phyloP scores from a whole-genome alignment of 805 yeast species.

The Candida sanyiensis region DNA sequence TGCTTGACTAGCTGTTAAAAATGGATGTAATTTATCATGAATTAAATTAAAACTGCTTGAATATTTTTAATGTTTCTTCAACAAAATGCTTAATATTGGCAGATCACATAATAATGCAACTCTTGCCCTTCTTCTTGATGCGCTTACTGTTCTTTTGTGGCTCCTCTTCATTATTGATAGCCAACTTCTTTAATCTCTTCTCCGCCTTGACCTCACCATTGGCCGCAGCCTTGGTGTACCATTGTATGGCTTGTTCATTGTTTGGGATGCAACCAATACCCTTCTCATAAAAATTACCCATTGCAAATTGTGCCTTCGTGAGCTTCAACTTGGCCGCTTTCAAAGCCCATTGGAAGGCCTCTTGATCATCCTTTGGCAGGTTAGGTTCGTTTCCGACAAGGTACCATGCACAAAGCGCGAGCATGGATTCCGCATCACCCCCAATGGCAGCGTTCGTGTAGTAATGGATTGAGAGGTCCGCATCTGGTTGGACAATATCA shows the following conservation, averaged over 20 bases:
- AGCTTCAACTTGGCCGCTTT: slow-evolving; percentile 73
- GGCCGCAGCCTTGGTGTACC: slow-evolving; percentile 74
- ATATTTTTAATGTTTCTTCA: not conserved
- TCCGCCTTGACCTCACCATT: slow-evolving; percentile 49
- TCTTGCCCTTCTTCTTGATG: slow-evolving; percentile 20
- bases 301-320: slow-evolving; percentile 78
- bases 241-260: slow-evolving; percentile 50
- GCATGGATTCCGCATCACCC: slow-evolving; percentile 86
- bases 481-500: slow-evolving; percentile 63
- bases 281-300: slow-evolving; percentile 77
- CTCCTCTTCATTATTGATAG: slow-evolving; percentile 1
- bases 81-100: not conserved
- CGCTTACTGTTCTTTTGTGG: slow-evolving; percentile 5
- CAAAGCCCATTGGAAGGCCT: slow-evolving; percentile 92
- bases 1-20: no score
- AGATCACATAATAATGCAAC: slow-evolving; percentile 21
- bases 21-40: no score
- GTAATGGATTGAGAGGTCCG: slow-evolving; percentile 83
- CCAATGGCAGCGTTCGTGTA: slow-evolving; percentile 85
- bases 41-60: not conserved
- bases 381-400: slow-evolving; percentile 85
- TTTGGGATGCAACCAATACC: slow-evolving; percentile 80
- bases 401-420: slow-evolving; percentile 96
- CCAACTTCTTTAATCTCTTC: slow-evolving; percentile 26
- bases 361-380: slow-evolving; percentile 68